phyloP scores from a whole-genome alignment of 371 early-diverging fungal species.

The Basidiobolus meristosporus region DNA sequence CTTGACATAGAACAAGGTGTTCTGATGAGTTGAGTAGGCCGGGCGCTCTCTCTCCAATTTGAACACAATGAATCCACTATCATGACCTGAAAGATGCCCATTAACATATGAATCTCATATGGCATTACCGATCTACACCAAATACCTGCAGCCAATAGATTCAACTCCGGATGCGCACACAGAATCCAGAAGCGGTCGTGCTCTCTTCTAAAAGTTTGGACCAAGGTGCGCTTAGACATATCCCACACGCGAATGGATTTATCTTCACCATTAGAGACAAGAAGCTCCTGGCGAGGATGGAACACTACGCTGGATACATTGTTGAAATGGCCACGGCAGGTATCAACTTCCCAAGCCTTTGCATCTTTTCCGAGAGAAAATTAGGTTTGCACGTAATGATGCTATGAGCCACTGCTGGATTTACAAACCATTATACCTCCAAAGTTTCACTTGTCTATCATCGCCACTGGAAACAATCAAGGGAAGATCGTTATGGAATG shows the following conservation, averaged over 20 bases:
- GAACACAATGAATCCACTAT: slow-evolving; percentile 92
- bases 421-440: slow-evolving; percentile 81
- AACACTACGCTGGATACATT: slow-evolving; percentile 88
- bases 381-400: not conserved
- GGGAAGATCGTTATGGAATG: slow-evolving; percentile 85
- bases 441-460: slow-evolving; percentile 95
- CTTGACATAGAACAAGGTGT: slow-evolving; percentile 65
- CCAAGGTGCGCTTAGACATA: slow-evolving; percentile 74
- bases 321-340: slow-evolving; percentile 95
- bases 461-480: slow-evolving; percentile 94
- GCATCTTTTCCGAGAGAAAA: slow-evolving; percentile 29
- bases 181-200: slow-evolving; percentile 97
- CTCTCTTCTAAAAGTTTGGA: slow-evolving; percentile 86
- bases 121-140: slow-evolving; percentile 1
- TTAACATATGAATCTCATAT: too few species aligned
- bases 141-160: slow-evolving; percentile 84
- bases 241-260: slow-evolving; percentile 95
- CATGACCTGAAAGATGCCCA: slow-evolving; percentile 49
- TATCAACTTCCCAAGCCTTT: slow-evolving; percentile 94
- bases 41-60: slow-evolving; percentile 92
- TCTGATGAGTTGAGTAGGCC: slow-evolving; percentile 52
- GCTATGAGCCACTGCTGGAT: too few species aligned
- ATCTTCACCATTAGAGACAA: slow-evolving; percentile 92
- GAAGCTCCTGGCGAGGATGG: slow-evolving; percentile 82
- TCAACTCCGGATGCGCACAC: slow-evolving; percentile 83